Evolutionary conservation across 441 rosid genomes (phyloP).

Genomic region (Aleurites moluccanus): DNA sequence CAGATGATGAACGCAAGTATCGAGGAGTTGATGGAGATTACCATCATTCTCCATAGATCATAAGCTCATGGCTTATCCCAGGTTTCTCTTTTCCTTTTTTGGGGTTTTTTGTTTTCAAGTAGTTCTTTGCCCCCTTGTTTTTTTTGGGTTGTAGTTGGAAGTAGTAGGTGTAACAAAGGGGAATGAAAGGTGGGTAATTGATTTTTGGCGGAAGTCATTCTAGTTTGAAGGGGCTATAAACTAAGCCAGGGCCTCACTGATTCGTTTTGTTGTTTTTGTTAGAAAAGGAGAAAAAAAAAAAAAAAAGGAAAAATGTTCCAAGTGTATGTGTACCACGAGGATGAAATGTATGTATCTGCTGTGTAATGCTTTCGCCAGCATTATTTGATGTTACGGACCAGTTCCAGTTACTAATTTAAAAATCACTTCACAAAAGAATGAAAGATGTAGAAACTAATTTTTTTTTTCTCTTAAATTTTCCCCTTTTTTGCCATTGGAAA

Average conservation of each 20-base stretch:
- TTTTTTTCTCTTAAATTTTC: no score
- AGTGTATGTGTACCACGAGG: slow-evolving; percentile 1
- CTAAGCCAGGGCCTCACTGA: background rate
- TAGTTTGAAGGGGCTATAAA: background rate
- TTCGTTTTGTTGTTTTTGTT: slow-evolving; percentile 3
- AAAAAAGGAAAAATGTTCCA: background rate
- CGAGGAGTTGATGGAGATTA: background rate
- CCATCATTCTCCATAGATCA: background rate
- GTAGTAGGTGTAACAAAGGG: background rate
- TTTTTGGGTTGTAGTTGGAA: background rate
- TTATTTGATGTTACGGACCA: no score
- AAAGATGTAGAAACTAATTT: no score
- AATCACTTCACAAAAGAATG: no score
- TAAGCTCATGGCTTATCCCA: background rate
- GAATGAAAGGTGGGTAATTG: slow-evolving; percentile 12
- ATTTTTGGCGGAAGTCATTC: slow-evolving; percentile 11
- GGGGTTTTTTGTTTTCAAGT: background rate
- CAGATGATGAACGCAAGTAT: slow-evolving; percentile 8
- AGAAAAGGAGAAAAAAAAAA: background rate
- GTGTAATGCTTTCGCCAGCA: no score
- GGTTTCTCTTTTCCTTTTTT: background rate
- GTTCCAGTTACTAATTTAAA: no score
- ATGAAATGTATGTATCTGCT: background rate
- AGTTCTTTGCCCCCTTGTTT: background rate
- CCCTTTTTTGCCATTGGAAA: no score